Base-by-base conservation (phyloP, 2,329 filamentous ascomycete genomes). In the Alternaria rosae region DNA sequence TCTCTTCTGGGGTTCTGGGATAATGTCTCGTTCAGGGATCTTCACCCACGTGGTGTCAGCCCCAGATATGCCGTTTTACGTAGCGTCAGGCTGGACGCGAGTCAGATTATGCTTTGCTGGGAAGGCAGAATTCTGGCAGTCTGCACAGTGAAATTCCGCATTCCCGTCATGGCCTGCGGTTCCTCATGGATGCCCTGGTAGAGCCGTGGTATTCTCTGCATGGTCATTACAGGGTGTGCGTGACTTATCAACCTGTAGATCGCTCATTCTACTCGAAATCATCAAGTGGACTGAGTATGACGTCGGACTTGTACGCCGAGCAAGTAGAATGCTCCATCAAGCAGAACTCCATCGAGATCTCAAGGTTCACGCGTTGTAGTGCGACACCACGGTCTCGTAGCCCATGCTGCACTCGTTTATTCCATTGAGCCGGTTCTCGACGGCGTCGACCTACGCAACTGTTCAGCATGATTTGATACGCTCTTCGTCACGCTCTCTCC, bases 221-320 rank as follows among this genome's bases (percentile, higher is more conserved):
- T 15, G 3, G 7, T 1, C 47, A 6, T 28, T 5, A 15, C 47
- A 38, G 15, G 7, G 20, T 50, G 47, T 35, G 28, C 28, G 35
- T 23, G 30, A 5, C 1, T 28, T 50, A 2, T 50, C 47, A 50
- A 21, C 12, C 38, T 41, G 23, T 41, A 26, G 38, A 28, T n/a
- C 51, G 51, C 51, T 20, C 51, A 11, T 1, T 6, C 15, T 30
- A 54, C 51, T 23, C n/a, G 23, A 54, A 54, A 54, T 44, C 12
- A 23, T 42, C 38, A 54, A 54, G 9, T 54, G 51, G n/a, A 28
- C 41, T 30, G 41, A 28, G n/a, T 30, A 44, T 54, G 51, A 54
- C 51, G 51, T 28, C n/a, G 51, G 12, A 28, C 25, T 28, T 42
- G 51, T 35, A 54, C 26, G 11, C 38, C 25, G 51, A 25, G 25